Percentiles rank a stretch among this genome's conserved stretches.
phyloP scores from a whole-genome alignment of 306 rosid species.

The Mucuna pruriens region DNA sequence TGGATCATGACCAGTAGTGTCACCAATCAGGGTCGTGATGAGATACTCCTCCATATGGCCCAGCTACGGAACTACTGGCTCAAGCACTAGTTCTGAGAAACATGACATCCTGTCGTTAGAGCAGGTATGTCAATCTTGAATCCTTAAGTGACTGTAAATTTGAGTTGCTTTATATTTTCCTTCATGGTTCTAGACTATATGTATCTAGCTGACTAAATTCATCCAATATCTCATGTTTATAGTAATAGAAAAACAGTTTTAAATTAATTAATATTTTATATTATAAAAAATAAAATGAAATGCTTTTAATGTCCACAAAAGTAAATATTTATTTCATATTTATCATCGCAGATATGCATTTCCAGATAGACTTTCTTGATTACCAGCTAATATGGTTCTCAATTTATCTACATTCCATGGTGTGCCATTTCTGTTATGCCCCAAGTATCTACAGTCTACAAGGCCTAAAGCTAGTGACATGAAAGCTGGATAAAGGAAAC shows the following conservation, averaged over 20 bases:
- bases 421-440: not conserved
- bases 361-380: constrained; percentile 8
- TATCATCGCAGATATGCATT: constrained; percentile 11
- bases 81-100: constrained; percentile 61
- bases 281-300: not conserved
- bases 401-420: not conserved
- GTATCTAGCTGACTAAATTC: not conserved
- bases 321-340: not conserved
- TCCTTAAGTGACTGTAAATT: constrained; percentile 17
- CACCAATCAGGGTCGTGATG: constrained; percentile 94
- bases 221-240: constrained; percentile 21
- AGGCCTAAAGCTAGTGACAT: constrained; percentile 8
- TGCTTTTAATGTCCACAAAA: not conserved
- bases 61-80: constrained; percentile 98
- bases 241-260: constrained; percentile 7
- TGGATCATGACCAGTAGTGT: constrained; percentile 99
- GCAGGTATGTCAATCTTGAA: constrained; percentile 19
- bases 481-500: not conserved
- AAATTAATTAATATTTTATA: not conserved
- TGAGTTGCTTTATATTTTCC: not conserved
- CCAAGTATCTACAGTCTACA: not conserved
- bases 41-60: constrained; percentile 90
- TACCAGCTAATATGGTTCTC: not conserved
- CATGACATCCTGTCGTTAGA: not conserved
- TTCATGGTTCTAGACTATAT: not conserved